Percentiles rank a stretch among this genome's conserved stretches.
phyloP scores from a whole-genome alignment of 768 basidiomycete species.

The Lactarius trivialis region DNA sequence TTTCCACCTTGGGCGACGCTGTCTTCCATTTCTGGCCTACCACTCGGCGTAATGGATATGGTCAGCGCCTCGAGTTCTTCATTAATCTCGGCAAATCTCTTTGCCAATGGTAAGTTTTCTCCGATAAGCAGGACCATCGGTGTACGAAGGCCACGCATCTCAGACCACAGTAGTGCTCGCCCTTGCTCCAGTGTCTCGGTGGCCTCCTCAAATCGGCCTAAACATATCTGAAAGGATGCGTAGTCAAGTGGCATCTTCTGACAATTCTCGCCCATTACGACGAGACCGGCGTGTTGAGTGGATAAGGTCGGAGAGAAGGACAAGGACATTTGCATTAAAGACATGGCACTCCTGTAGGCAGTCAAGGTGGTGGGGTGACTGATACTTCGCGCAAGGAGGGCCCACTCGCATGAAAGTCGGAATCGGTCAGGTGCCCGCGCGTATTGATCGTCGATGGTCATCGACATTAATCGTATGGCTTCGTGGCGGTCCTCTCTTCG shows the following conservation, averaged over 20 bases:
- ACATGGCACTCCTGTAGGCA: background rate
- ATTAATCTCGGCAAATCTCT: background rate
- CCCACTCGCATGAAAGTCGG: background rate
- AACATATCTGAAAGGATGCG: conserved; percentile 3
- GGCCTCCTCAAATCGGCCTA: conserved; percentile 3
- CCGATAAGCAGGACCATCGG: background rate
- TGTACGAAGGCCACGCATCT: conserved; percentile 3
- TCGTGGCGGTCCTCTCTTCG: background rate
- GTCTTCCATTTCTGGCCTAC: background rate
- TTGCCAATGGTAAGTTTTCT: background rate
- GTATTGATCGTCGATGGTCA: background rate
- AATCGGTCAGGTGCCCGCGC: background rate
- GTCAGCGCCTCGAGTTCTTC: background rate
- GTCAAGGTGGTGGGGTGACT: background rate
- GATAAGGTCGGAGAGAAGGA: background rate
- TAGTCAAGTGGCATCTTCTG: background rate
- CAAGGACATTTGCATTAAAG: background rate
- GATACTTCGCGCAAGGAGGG: background rate
- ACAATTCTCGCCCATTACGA: background rate
- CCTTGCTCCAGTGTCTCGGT: conserved; percentile 12
- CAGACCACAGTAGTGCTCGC: conserved; percentile 1
- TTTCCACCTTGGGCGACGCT: background rate
- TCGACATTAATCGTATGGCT: background rate
- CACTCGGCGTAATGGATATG: background rate
- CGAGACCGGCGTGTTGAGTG: background rate